A percentile compares a stretch with the other conserved stretches of the same genome.
Evolutionary conservation across 495 filamentous ascomycete genomes (phyloP).

Genomic region (Podospora sp.): DNA sequence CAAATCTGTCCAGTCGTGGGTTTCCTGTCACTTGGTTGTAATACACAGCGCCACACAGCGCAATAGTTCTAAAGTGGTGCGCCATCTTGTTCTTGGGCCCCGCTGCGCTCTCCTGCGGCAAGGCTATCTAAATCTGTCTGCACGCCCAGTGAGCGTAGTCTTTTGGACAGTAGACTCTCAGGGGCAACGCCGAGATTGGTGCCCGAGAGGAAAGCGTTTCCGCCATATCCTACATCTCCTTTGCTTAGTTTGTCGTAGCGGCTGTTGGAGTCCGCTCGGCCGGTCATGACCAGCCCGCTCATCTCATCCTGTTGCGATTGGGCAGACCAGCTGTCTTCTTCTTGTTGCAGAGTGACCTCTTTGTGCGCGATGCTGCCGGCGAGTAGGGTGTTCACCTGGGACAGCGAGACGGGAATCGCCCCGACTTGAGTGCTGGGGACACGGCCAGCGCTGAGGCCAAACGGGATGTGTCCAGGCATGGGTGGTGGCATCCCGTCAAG

Average conservation of each 20-base stretch:
- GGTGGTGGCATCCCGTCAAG: constrained; percentile 36
- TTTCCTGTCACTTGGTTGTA: too few relatives aligned
- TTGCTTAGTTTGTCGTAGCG: constrained; percentile 70
- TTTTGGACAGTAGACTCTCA: constrained; percentile 49
- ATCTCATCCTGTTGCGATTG: constrained; percentile 16
- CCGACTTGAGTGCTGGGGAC: constrained; percentile 34
- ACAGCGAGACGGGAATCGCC: constrained; percentile 39
- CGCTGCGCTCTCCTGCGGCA: not conserved
- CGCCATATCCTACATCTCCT: constrained; percentile 68
- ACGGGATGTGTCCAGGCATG: not conserved
- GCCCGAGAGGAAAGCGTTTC: constrained; percentile 50
- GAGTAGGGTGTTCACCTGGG: constrained; percentile 20
- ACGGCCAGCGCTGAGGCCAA: constrained; percentile 16
- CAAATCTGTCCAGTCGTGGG: too few relatives aligned
- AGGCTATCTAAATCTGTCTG: constrained; percentile 14
- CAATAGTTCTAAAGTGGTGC: constrained; percentile 36
- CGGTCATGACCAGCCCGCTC: constrained; percentile 25
- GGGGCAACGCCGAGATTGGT: constrained; percentile 33
- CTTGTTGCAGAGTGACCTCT: constrained; percentile 17
- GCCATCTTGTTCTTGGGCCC: constrained; percentile 62
- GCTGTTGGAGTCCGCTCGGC: constrained; percentile 46
- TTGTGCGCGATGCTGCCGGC: constrained; percentile 19
- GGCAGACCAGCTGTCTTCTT: not conserved
- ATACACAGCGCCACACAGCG: not conserved
- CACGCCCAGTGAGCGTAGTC: constrained; percentile 47